Evolutionary conservation across 257 asterid genomes (phyloP).

Genomic region (Voacanga thouarsii): DNA sequence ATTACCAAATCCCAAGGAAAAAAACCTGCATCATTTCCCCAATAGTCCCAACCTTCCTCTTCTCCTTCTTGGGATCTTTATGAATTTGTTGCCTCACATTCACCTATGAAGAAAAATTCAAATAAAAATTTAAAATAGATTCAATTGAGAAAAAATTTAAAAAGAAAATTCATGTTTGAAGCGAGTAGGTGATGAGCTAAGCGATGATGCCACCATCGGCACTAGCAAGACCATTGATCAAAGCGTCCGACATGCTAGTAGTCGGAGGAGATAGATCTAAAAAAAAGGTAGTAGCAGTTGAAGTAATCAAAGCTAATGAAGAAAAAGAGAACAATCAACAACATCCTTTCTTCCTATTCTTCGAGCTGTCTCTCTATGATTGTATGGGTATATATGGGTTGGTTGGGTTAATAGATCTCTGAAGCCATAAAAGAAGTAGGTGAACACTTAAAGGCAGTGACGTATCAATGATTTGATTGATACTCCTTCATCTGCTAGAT

Average conservation of each 20-base stretch:
- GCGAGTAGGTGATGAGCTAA: slow-evolving; percentile 90
- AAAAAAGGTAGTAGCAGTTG: no score
- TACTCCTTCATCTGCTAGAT: slow-evolving; percentile 97
- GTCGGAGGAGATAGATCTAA: no score
- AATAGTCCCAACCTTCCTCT: slow-evolving; percentile 54
- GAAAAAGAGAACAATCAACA: not conserved
- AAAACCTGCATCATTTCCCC: slow-evolving; percentile 71
- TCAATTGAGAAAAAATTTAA: not conserved
- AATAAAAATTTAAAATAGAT: not conserved
- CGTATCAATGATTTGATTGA: no score
- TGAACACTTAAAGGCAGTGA: no score
- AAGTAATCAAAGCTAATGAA: not conserved
- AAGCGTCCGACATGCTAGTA: slow-evolving; percentile 75
- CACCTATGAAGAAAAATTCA: slow-evolving; percentile 40
- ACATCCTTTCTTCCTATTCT: no score
- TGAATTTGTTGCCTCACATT: slow-evolving; percentile 92
- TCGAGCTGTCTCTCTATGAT: no score
- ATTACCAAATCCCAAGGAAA: not conserved
- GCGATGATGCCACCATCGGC: slow-evolving; percentile 98
- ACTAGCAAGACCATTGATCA: slow-evolving; percentile 96
- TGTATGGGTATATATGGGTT: no score
- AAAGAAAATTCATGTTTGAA: slow-evolving; percentile 58
- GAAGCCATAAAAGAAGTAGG: no score
- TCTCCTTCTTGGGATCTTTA: slow-evolving; percentile 70
- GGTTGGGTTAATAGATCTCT: no score